Evolutionary conservation across 306 rosid species (phyloP).

Genomic region (Mucuna pruriens): DNA sequence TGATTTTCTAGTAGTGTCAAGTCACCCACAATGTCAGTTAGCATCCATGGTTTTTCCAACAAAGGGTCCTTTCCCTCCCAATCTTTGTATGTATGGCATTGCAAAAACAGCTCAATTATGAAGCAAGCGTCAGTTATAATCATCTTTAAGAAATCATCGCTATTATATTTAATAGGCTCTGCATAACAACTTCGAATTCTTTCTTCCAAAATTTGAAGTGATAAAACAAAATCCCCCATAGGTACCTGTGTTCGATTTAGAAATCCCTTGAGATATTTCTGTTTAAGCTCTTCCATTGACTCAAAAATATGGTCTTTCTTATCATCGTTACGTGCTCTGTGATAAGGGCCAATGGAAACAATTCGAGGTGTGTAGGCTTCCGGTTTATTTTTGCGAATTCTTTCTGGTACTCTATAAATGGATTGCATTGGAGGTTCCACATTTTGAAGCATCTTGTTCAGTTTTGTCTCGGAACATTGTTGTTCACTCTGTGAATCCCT

Average conservation of each 20-base stretch:
- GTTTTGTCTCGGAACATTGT: neutral
- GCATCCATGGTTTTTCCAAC: neutral
- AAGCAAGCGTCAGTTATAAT: constrained; percentile 26
- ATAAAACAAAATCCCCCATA: neutral
- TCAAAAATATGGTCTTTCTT: neutral
- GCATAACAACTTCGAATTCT: neutral
- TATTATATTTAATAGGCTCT: neutral
- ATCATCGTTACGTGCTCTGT: neutral
- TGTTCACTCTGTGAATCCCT: neutral
- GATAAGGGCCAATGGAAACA: neutral
- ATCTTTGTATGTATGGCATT: neutral
- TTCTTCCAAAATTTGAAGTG: neutral
- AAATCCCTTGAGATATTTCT: neutral
- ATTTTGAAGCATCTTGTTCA: neutral
- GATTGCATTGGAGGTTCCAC: neutral
- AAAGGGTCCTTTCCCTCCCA: neutral
- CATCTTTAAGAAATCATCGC: constrained; percentile 22
- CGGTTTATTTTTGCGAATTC: neutral
- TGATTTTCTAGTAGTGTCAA: neutral
- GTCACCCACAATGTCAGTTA: neutral
- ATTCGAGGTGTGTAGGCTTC: neutral
- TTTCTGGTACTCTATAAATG: neutral
- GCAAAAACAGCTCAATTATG: constrained; percentile 23
- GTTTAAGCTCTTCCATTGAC: neutral
- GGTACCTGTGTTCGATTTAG: neutral